Conservation (phyloP, 2,329 filamentous ascomycete genomes). For the Epichloe glyceriae region DNA sequence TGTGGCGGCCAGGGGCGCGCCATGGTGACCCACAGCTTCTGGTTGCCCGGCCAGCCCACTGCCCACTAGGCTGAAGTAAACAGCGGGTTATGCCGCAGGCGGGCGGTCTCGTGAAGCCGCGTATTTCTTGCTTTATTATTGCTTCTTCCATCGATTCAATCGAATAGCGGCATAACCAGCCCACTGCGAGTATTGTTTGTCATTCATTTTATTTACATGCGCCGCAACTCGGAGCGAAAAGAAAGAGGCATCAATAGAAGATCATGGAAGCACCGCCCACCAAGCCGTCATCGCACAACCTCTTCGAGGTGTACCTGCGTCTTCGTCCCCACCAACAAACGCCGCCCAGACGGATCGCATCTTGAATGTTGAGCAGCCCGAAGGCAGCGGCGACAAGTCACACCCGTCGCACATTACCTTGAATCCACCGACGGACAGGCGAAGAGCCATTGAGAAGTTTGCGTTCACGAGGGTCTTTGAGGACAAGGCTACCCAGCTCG, state of each 20-base stretch:
- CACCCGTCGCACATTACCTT: constrained; percentile 58
- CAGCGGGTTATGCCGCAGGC: not conserved
- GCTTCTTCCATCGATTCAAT: too few relatives aligned
- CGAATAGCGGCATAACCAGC: too few relatives aligned
- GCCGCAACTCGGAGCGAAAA: not conserved
- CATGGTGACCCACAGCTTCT: not conserved
- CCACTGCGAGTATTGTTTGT: too few relatives aligned
- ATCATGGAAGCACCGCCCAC: constrained; percentile 24
- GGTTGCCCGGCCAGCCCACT: constrained; percentile 2
- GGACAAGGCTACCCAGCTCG: constrained; percentile 70
- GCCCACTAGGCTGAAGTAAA: not conserved
- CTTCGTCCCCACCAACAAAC: constrained; percentile 51
- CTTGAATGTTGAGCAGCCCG: constrained; percentile 57
- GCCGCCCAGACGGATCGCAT: constrained; percentile 48
- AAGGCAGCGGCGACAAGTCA: constrained; percentile 17
- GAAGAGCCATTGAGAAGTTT: constrained; percentile 84
- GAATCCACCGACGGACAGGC: constrained; percentile 72
- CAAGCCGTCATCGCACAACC: constrained; percentile 28
- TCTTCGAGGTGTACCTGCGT: constrained; percentile 88
- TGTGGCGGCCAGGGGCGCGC: not conserved
- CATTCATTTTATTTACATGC: not conserved
- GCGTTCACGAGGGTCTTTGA: constrained; percentile 90
- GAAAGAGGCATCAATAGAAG: not conserved
- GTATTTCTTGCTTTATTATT: too few relatives aligned
- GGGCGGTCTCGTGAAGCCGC: too few relatives aligned